Base-by-base conservation (phyloP, 306 rosid genomes). In the Ceratonia siliqua region DNA sequence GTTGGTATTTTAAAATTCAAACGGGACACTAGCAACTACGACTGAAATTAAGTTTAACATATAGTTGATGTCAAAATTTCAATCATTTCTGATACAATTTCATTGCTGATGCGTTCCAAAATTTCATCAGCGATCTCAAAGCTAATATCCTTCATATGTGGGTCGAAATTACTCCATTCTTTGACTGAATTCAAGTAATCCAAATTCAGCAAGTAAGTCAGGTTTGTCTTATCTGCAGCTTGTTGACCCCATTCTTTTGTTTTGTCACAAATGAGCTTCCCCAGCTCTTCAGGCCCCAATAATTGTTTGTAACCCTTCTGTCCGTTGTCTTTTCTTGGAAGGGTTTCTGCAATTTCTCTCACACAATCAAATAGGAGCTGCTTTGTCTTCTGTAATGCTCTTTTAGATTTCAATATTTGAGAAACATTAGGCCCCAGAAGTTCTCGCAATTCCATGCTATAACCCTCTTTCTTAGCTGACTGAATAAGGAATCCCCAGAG, bases 341-440 rank as follows among this genome's bases (percentile, higher is more conserved):
- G 68, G 25, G 74, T 73, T 57, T 55, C 78, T 2, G 84, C 78
- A 25, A 87, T 80, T 61, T 92, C 93, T 79, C 88, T 85, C 61
- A 86, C 89, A 75, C 87, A 92, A 66, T 89, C 88, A 67, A 95
- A 92, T 30, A 92, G 65, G 9, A 92, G 76, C 75, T 81, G 91
- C 78, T 87, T 87, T 39, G 90, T 83, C 77, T 85, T 83, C 63
- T 82, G 83, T 66, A 88, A 38, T 48, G 85, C 72, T 25, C 78
- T 81, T 77, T 79, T 87, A 1, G 89, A 86, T 79, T 84, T 83
- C 79, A 79, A 13, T n/a, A 83, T 78, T 55, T 80, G 82, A 25
- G 80, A 78, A 71, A 72, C 76, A 49, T 76, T 75, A 8, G 86
- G 65, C 61, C 73, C 83, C 20, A 82, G 52, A 0, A 85, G 38